Conservation (phyloP, 306 rosid genomes). For the Inga laurina region DNA sequence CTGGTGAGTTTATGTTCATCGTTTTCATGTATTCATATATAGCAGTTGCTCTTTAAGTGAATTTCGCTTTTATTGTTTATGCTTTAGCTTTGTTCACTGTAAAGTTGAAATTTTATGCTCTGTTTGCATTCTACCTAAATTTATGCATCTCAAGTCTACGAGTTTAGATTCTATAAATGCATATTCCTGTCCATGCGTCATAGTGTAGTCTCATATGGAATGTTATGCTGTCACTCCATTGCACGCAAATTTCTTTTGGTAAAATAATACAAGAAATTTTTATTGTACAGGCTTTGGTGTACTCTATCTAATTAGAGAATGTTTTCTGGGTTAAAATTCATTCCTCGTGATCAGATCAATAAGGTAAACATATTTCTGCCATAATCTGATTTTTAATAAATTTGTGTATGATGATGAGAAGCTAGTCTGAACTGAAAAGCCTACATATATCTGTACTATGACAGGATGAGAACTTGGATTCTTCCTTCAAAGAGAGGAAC, state of each 20-base stretch:
- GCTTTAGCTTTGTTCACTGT: background rate
- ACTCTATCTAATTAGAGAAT: conserved; percentile 27
- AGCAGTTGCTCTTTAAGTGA: background rate
- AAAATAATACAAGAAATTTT: background rate
- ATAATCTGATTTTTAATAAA: background rate
- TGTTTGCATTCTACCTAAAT: background rate
- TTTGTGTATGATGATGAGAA: background rate
- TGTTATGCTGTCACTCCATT: background rate
- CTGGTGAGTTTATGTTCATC: background rate
- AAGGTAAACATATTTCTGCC: background rate
- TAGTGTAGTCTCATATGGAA: background rate
- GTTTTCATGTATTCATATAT: background rate
- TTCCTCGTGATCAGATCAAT: conserved; percentile 50
- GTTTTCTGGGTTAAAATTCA: conserved; percentile 51
- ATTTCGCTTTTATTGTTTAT: background rate
- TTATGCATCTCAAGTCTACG: background rate
- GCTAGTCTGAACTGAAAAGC: background rate
- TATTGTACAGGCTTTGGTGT: conserved; percentile 18
- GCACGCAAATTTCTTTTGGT: background rate
- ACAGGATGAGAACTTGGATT: conserved; percentile 39
- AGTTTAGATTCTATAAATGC: background rate
- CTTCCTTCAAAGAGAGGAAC: conserved; percentile 41
- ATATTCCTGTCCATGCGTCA: background rate
- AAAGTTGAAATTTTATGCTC: background rate
- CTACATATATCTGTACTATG: conserved; percentile 7